Percentiles rank a stretch among this genome's conserved stretches.
These are phyloP conservation scores for Schrenkiella parvula DNA, from an alignment of 345 rosid genomes.

Conservation along the genomic window DNA sequence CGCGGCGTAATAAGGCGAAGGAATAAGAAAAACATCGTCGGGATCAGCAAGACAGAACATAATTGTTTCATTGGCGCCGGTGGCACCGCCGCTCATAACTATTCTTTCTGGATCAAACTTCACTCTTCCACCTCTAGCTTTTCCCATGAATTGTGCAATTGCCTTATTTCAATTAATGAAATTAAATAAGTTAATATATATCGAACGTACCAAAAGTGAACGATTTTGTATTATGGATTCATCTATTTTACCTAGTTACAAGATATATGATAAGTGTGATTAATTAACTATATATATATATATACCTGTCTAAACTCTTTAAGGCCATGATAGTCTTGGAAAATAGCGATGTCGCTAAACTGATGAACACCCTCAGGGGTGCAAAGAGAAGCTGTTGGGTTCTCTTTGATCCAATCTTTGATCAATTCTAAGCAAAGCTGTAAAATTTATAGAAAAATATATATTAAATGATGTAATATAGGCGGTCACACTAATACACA, in stretches of 20 bases:
- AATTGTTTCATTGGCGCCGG: conserved; percentile 78
- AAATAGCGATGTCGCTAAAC: conserved; percentile 63
- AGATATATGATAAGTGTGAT: neutral
- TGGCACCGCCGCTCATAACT: conserved; percentile 89
- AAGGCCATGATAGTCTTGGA: conserved; percentile 88
- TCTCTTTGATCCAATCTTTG: conserved; percentile 55
- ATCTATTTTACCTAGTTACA: neutral
- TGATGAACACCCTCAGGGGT: conserved; percentile 52
- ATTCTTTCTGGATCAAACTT: conserved; percentile 62
- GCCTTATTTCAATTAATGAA: too few species aligned
- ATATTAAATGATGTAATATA: neutral
- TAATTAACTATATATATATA: conserved; percentile 14
- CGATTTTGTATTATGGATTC: too few species aligned
- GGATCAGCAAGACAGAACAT: conserved; percentile 86
- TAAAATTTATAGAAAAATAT: neutral
- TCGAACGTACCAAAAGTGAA: too few species aligned
- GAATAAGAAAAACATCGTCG: conserved; percentile 77
- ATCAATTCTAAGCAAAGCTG: conserved; percentile 70
- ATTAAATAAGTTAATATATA: too few species aligned
- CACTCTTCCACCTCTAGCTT: conserved; percentile 52
- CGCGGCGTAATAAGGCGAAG: conserved; percentile 84
- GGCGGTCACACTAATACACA: neutral
- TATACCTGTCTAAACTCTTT: conserved; percentile 60
- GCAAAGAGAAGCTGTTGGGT: conserved; percentile 76
- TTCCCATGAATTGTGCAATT: conserved; percentile 77